Conservation (phyloP, 2,329 filamentous ascomycete species). For the Alternaria triticimaculans region DNA sequence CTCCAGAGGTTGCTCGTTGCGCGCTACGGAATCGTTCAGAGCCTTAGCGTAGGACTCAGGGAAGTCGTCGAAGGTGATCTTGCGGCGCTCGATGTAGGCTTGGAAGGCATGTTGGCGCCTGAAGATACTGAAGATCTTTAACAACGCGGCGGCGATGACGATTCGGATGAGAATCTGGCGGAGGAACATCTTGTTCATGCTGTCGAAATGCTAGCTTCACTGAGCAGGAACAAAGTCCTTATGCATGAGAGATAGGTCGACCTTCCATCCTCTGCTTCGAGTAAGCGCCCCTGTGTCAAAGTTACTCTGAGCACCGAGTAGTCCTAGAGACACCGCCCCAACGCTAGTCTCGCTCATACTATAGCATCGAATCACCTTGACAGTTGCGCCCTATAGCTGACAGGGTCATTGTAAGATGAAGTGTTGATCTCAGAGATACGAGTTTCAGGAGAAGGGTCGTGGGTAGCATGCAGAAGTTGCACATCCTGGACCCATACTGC, state of each 20-base stretch:
- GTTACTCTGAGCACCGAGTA: background rate
- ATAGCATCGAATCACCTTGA: background rate
- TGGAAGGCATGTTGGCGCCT: conserved; percentile 18
- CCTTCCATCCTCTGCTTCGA: background rate
- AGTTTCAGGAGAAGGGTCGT: background rate
- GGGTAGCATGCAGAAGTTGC: background rate
- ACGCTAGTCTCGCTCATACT: background rate
- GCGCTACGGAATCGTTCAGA: conserved; percentile 14
- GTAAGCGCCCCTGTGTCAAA: background rate
- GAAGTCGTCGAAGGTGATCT: conserved; percentile 19
- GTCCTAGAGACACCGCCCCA: background rate
- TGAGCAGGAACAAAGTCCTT: background rate
- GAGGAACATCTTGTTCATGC: background rate
- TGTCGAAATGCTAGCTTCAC: background rate
- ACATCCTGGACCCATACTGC: background rate
- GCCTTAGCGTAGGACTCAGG: conserved; percentile 7
- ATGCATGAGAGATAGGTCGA: background rate
- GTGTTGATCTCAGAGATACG: background rate
- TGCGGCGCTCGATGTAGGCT: background rate
- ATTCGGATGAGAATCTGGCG: conserved; percentile 1
- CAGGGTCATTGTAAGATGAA: background rate
- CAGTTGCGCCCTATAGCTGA: background rate
- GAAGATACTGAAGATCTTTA: conserved; percentile 7
- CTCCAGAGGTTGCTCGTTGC: conserved; percentile 9
- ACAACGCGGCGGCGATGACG: background rate